Base-by-base conservation (phyloP, 371 early-diverging fungal genomes). In the Rozella allomycis region DNA sequence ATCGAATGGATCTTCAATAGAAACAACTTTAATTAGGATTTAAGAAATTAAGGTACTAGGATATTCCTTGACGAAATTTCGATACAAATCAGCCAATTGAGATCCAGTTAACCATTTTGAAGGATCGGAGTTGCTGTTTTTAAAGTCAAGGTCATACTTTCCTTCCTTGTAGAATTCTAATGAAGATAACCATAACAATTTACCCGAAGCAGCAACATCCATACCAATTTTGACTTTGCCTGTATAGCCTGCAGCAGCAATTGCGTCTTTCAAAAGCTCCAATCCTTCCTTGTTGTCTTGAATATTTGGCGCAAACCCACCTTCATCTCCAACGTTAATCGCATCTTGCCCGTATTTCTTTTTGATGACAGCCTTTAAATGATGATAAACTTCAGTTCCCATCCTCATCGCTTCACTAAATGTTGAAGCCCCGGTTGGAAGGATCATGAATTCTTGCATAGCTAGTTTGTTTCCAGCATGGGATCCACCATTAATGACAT, bases 391-490 rank as follows among this genome's bases (percentile, higher is more conserved):
- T 60, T 91, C 88, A 30, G 78, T 65, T 33, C 93, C 93, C 34
- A 90, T 90, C 70, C 76, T 74, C 88, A 93, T 86, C 48, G 93
- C 93, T 56, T 93, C 88, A 34, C 75, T 47, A 60, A 90, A 93
- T 26, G 78, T 71, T 14, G 48, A 27, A 34, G 93, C 93, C 43
- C 93, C 93, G 32, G 85, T 84, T 40, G 93, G 93, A 52, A 90
- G 53, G 47, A 98, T 93, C 98, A 98, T 98, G 56, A 97, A 93
- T 65, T 98, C 98, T 56, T 98, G 98, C 78, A 96, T 84, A 47
- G 86, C 83, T 23, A 98, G 71, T 60, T 81, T 87, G 80, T 96
- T 97, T 47, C 96, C 97, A 41, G 97, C 88, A 54, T 98, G 98
- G 34, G 78, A 72, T 34, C 98, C 98, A 52, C 98, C 98, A 68